Base-by-base conservation (phyloP, 352 stramenopile species). In the Phytophthora pisi region DNA sequence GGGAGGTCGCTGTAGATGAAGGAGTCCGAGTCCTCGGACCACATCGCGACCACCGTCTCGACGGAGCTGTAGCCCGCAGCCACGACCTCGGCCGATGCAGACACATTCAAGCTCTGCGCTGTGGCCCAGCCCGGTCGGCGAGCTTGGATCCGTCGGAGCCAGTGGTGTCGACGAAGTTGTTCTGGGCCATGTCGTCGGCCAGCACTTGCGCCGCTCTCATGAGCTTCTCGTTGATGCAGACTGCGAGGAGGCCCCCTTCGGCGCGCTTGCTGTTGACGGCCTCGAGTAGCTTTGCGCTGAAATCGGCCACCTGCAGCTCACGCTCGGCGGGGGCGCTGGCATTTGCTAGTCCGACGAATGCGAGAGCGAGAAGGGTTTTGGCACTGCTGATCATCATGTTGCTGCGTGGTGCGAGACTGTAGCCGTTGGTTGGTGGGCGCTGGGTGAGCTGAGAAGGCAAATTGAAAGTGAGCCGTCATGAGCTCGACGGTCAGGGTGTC, bases 171-270 rank as follows among this genome's bases (percentile, higher is more conserved):
- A 74, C 51, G 47, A 55, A 66, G 42, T 68, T 70, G 24, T 76
- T 66, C 20, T 38, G 34, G 31, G 67, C 71, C 59, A 74, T 69
- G 46, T 75, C 71, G 18, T 66, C 56, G 0, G 63, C 71, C 42
- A 63, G 38, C 18, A 54, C 51, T 36, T 76, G 67, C 16, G 71
- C 63, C 26, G 71, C 65, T 53, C 59, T 51, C 36, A 63, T 61
- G 13, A 79, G 24, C 56, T 76, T 79, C 61, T 50, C 61, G 75
- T 83, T 86, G 62, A 83, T 70, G 51, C 78, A 86, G 23, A 20
- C 28, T 40, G 57, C 47, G 5, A 16, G 34, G 26, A 83, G 70
- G 0, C 70, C 70, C 23, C 72, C 72, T 26, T 73, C 70, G 26
- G 69, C 51, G 20, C 78, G 78, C 59, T 78, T 80, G 40, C 53